Evolutionary conservation across 2,329 filamentous ascomycete species (phyloP).

Genomic region (Pseudogymnoascus sp.): DNA sequence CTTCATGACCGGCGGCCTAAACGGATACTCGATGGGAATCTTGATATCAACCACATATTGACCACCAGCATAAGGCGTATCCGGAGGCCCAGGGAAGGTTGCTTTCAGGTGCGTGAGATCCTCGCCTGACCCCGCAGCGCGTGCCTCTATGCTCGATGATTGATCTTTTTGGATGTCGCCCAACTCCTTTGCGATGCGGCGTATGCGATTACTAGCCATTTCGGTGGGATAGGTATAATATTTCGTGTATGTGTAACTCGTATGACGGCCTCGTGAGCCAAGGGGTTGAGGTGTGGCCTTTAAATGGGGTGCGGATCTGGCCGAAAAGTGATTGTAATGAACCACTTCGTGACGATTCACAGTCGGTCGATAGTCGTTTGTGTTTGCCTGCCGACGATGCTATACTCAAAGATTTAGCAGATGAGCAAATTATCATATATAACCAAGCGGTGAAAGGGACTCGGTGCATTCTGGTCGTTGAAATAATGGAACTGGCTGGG

Average conservation of each 20-base stretch:
- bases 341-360: slow-evolving; percentile 5
- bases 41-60: slow-evolving; percentile 74
- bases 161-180: slow-evolving; percentile 66
- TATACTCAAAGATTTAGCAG: not conserved
- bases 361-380: not conserved
- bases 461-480: not conserved
- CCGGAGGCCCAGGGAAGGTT: slow-evolving; percentile 76
- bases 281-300: not conserved
- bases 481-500: not conserved
- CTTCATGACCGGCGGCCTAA: slow-evolving; percentile 82
- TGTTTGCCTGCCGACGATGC: not conserved
- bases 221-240: not conserved
- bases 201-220: slow-evolving; percentile 25
- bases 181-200: slow-evolving; percentile 67
- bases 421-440: not conserved
- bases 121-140: slow-evolving; percentile 48
- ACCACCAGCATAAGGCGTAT: slow-evolving; percentile 88
- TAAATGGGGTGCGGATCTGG: slow-evolving; percentile 2
- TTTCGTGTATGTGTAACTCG: not conserved
- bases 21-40: slow-evolving; percentile 85
- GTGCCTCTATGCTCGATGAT: slow-evolving; percentile 66
- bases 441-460: not conserved
- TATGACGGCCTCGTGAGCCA: not conserved
- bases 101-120: slow-evolving; percentile 79
- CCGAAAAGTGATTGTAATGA: slow-evolving; percentile 5